Base-by-base conservation (phyloP, 106 monocot genomes). In the Iris macrosiphon region DNA sequence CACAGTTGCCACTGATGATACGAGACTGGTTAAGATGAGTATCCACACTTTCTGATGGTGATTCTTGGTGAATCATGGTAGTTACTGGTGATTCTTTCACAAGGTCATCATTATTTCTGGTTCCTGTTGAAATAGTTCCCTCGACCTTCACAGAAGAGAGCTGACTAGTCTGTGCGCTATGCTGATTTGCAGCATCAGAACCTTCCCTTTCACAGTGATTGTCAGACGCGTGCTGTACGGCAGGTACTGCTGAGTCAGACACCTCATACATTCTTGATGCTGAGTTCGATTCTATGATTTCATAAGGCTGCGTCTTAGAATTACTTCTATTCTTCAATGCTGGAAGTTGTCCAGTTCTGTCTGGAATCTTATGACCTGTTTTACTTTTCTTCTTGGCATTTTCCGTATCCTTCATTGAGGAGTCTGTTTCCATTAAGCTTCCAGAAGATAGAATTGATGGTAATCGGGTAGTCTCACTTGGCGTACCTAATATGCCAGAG, bases 401-500 rank as follows among this genome's bases (percentile, higher is more conserved):
- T 34, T 88, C 84, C 47, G 65, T 37, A 23, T 75, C 77, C 52
- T 71, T 82, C 31, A 64, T 77, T 56, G 73, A 76, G 19, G 64
- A 79, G 27, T 79, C 82, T 47, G 57, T 71, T 60, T 96, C 86
- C 9, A 70, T 52, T 30, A 74, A 48, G 49, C 55, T 82, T 38
- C 68, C 95, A 63, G 80, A 35, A 72, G 88, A 78, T 56, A 70
- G 58, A 61, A 60, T 31, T 9, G 40, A 43, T 47, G 59, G 59
- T 31, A 52, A 40, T 58, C 62, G 65, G 10, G 53, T 26, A 39
- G 52, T 31, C 58, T 90, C 74, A 75, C 31, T 80, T 62, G 38
- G 46, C 55, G 56, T 71, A 25, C 50, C 63, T 40, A 74, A 63
- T 21, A 75, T 39, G 41, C 58, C 70, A 59, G 78, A 57, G 24